These are phyloP conservation scores for Aspergillus ruber DNA, from an alignment of 2,329 filamentous ascomycete species.

Conservation along the genomic window DNA sequence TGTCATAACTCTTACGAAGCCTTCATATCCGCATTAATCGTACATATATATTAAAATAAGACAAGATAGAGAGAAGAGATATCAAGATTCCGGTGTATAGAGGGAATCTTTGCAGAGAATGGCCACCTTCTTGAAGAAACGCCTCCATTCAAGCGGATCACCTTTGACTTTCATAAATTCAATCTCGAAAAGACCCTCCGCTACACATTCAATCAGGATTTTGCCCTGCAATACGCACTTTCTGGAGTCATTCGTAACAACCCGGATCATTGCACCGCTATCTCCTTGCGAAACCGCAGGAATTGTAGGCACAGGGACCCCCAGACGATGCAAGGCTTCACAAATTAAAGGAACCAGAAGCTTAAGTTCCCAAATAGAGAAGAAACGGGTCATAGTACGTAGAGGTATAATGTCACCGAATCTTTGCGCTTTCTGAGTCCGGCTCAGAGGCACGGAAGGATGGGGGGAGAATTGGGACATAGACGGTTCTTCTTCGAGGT, in stretches of 20 bases:
- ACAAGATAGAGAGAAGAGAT: neutral
- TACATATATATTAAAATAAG: slow-evolving; percentile 7
- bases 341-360: slow-evolving; percentile 73
- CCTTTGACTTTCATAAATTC: slow-evolving; percentile 92
- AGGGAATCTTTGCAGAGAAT: slow-evolving; percentile 81
- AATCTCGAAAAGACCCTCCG: slow-evolving; percentile 67
- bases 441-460: slow-evolving; percentile 70
- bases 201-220: slow-evolving; percentile 39
- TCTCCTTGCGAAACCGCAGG: slow-evolving; percentile 42
- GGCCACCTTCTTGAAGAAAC: slow-evolving; percentile 95
- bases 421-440: slow-evolving; percentile 80
- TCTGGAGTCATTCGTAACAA: slow-evolving; percentile 61
- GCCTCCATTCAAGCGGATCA: slow-evolving; percentile 90
- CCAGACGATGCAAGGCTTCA: slow-evolving; percentile 77
- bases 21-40: slow-evolving; percentile 11
- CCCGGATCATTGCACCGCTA: slow-evolving; percentile 58
- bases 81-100: slow-evolving; percentile 49
- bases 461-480: slow-evolving; percentile 75
- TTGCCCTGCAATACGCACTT: slow-evolving; percentile 40
- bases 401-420: slow-evolving; percentile 89
- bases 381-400: slow-evolving; percentile 84
- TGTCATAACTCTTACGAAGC: slow-evolving; percentile 2
- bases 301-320: slow-evolving; percentile 61
- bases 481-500: slow-evolving; percentile 77
- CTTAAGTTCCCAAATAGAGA: slow-evolving; percentile 68